These are phyloP conservation scores for Yamadazyma sp. DNA, from an alignment of 1,139 yeast species.

Conservation along the genomic window DNA sequence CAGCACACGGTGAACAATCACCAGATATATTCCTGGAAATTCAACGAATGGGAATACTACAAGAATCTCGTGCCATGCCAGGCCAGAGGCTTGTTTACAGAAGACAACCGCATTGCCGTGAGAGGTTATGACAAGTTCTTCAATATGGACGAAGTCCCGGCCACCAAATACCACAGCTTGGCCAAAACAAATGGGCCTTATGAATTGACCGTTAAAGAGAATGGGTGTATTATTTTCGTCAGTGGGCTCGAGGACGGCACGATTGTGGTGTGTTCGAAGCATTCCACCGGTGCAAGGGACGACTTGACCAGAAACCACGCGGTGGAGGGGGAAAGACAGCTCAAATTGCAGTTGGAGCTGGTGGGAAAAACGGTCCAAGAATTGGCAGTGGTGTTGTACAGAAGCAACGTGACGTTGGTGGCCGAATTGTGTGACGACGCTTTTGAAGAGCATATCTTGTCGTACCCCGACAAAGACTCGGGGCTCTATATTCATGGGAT, in stretches of 20 bases:
- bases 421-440: constrained; percentile 91
- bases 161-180: constrained; percentile 53
- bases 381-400: constrained; percentile 56
- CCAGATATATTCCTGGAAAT: constrained; percentile 61
- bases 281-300: constrained; percentile 72
- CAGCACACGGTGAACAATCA: constrained; percentile 17
- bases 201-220: constrained; percentile 78
- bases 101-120: constrained; percentile 52
- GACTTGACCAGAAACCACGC: constrained; percentile 69
- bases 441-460: constrained; percentile 92
- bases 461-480: constrained; percentile 62
- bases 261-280: constrained; percentile 81
- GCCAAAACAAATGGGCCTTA: constrained; percentile 70
- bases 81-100: constrained; percentile 85
- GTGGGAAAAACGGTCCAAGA: constrained; percentile 40
- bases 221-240: constrained; percentile 88
- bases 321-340: constrained; percentile 61
- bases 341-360: constrained; percentile 50
- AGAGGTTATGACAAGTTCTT: constrained; percentile 96
- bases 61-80: constrained; percentile 57
- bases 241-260: constrained; percentile 77
- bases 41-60: constrained; percentile 86
- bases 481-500: constrained; percentile 92
- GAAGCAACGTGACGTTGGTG: constrained; percentile 72
- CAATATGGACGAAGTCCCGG: constrained; percentile 65